Percentiles rank a stretch among this genome's conserved stretches.
Evolutionary conservation across 768 basidiomycete species (phyloP).

Genomic region (Amanita jacksonii): DNA sequence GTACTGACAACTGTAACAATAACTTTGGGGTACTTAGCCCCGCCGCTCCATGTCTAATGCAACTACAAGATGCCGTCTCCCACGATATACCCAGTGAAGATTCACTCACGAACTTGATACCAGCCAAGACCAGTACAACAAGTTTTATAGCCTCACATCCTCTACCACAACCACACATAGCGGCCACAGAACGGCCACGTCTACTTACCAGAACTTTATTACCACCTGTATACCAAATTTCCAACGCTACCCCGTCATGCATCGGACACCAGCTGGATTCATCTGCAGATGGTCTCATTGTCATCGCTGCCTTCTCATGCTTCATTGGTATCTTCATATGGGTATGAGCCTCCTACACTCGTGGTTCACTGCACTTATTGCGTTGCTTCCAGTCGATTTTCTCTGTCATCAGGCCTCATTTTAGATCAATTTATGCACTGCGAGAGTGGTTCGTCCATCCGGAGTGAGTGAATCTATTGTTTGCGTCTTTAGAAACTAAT

Average conservation of each 20-base stretch:
- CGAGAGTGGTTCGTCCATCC: conserved; percentile 72
- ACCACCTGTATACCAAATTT: conserved; percentile 3
- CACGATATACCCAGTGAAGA: not conserved
- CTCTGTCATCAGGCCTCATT: conserved; percentile 57
- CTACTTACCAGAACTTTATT: not conserved
- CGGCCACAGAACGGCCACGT: not conserved
- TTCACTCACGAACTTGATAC: not conserved
- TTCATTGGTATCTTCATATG: conserved; percentile 55
- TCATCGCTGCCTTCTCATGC: conserved; percentile 47
- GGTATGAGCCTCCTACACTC: conserved; percentile 30
- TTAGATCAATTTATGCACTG: conserved; percentile 61
- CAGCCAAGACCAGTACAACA: conserved; percentile 13
- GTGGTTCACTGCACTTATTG: not conserved
- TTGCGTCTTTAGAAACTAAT: not conserved
- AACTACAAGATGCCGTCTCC: no score
- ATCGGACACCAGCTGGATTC: conserved; percentile 59
- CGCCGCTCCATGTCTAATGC: not conserved
- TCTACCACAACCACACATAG: not conserved
- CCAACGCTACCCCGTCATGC: conserved; percentile 34
- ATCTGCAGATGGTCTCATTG: conserved; percentile 49
- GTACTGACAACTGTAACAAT: no score
- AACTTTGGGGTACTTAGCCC: no score
- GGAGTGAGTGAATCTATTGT: conserved; percentile 37
- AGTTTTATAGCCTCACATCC: no score
- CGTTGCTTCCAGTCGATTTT: conserved; percentile 43